Evolutionary conservation across 2,329 filamentous ascomycete genomes (phyloP), one percentile per base, ranked within the genome.

Genomic region (Aspergillus puulaauensis): DNA sequence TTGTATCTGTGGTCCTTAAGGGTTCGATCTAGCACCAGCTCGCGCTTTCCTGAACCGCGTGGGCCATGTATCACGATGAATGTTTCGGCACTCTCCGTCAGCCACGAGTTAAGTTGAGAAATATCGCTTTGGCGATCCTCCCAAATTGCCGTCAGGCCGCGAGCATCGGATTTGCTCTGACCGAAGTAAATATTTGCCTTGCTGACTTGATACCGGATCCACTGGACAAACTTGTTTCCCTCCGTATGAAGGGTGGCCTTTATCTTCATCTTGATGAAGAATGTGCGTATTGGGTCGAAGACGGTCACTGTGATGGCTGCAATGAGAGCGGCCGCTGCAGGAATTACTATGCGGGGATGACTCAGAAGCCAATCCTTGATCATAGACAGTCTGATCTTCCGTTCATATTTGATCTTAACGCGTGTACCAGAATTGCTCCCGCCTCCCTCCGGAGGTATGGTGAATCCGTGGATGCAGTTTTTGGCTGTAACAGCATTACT

Each of bases 41-140:
- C 93, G 61, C 86, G 88, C 76, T 97, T 97, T 1, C 93, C 95
- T 0, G 91, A 96, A 6, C 93, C 95, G 52, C 92, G 86, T 4
- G 95, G 93, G 0, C 95, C 95, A 69, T 96, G 93, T 0, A 99
- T 86, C 8, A 98, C 90, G 62, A 96, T 92, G 71, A 97, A 97
- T 0, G 93, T 98, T 60, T 95, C 91, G 0, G 89, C 86, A 4
- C 90, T 93, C 66, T 97, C 93, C 69, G 91, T 87, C 7, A 98
- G 78, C 91, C 92, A 96, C 14, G 86, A 88, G 64, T 88, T 86
- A 12, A 99, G 83, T 69, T 93, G 87, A 21, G 91, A 85, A 59
- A 98, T 95, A 51, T 92, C 84, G 44, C 86, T 86, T 65, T 90
- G 90, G 19, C 92, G 87, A 69, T 96, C 92, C 61, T 91, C 90